These are phyloP conservation scores for Aspergillus brasiliensis DNA, from an alignment of 2,329 filamentous ascomycete species.

Conservation along the genomic window DNA sequence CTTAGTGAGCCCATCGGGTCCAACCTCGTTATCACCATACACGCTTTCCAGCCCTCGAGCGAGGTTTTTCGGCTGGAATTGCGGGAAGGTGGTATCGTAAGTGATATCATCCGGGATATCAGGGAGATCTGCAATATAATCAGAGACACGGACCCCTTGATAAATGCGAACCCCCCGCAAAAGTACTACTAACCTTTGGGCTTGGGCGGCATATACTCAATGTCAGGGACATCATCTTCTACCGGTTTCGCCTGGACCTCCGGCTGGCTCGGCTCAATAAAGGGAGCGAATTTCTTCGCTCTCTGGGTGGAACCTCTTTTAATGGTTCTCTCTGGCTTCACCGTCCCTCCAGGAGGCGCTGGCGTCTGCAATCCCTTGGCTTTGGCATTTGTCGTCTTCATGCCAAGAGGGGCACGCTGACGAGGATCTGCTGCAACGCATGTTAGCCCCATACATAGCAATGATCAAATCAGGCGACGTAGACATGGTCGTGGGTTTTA, in stretches of 20 bases:
- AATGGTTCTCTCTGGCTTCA: conserved; percentile 65
- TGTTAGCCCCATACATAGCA: conserved; percentile 5
- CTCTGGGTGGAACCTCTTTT: conserved; percentile 63
- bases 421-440: conserved; percentile 55
- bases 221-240: conserved; percentile 67
- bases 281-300: conserved; percentile 59
- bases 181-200: conserved; percentile 51
- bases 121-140: conserved; percentile 46
- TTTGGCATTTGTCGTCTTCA: conserved; percentile 97
- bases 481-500: not conserved
- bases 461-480: not conserved
- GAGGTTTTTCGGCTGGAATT: conserved; percentile 57
- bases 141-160: not conserved
- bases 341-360: conserved; percentile 61
- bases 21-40: conserved; percentile 51
- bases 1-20: conserved; percentile 63
- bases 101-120: conserved; percentile 49
- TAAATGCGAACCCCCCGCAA: not conserved
- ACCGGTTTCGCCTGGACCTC: conserved; percentile 51
- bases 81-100: conserved; percentile 53
- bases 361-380: conserved; percentile 67
- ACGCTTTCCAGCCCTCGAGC: conserved; percentile 54
- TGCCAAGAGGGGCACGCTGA: conserved; percentile 78
- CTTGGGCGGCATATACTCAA: conserved; percentile 86
- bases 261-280: conserved; percentile 46